Evolutionary conservation across 345 rosid genomes (phyloP), one percentile per base, ranked within the genome.

Genomic region (Eucalyptus fibrosa): DNA sequence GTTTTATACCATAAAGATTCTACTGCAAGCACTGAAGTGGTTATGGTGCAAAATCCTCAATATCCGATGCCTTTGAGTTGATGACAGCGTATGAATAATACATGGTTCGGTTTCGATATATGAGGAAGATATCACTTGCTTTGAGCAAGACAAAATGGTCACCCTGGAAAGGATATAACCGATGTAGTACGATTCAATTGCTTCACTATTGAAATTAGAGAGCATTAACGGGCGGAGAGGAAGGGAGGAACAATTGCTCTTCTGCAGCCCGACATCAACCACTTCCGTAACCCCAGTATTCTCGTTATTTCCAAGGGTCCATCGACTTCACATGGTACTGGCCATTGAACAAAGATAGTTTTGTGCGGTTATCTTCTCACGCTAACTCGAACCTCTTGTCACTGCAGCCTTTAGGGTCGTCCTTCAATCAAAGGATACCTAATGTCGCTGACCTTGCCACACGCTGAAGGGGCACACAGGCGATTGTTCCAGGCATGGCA

Each of bases 391-490:
- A 28, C 9, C 32, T 28, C 8, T 3, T 0, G 17, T 28, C 17
- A 0, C 69, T 0, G 1, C 34, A 60, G 2, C 34, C 69, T 60
- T 60, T 6, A 3, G 69, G 9, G 34, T 60, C 1, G 4, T 60
- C 69, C 69, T 6, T 60, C 17, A 2, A 60, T 28, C 17, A 0
- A 60, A 28, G 16, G 69, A 60, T 13, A 60, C 4, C 69, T 60
- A 26, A 1, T 5, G 32, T 6, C 8, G 1, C 34, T 0, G 17
- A 60, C 16, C 34, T 60, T 0, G 16, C 69, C 2, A 0, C 69
- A 60, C 0, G 69, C 34, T 60, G 34, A 60, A 60, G 32, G 69
- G 16, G 69, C 69, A 60, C 69, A 60, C 8, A 28, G 34, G 18
- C 16, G 69, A 13, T 0, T 60, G 69, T 28, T 60, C 69, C 16